Conservation (phyloP, 441 rosid genomes). For the Brassica hybrid region DNA sequence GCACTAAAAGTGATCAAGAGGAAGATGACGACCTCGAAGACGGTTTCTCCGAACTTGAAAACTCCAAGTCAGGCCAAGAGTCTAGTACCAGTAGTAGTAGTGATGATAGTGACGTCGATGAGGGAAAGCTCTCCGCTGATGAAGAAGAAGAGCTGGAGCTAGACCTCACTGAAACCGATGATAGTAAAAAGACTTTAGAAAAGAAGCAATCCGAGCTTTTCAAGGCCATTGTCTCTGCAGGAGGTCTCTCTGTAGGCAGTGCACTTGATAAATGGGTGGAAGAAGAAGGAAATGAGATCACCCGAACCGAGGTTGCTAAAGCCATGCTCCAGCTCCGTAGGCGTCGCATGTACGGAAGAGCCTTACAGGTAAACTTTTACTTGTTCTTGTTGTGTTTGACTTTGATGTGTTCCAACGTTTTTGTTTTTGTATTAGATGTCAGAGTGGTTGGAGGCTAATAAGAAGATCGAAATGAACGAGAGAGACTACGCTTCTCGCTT, state of each 20-base stretch:
- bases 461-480: constrained; percentile 60
- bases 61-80: constrained; percentile 37
- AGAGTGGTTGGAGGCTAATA: constrained; percentile 81
- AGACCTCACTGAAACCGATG: constrained; percentile 46
- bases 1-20: constrained; percentile 59
- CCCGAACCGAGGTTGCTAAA: constrained; percentile 43
- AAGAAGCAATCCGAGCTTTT: constrained; percentile 53
- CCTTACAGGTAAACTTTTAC: background rate
- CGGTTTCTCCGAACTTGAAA: constrained; percentile 84
- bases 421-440: constrained; percentile 54
- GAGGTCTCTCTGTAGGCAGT: constrained; percentile 47
- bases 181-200: constrained; percentile 26
- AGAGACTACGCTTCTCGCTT: constrained; percentile 81
- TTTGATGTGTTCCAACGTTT: background rate
- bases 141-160: constrained; percentile 41
- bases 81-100: background rate
- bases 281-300: constrained; percentile 66
- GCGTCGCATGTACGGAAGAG: constrained; percentile 66
- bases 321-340: constrained; percentile 65
- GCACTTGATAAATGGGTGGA: constrained; percentile 74
- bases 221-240: constrained; percentile 53
- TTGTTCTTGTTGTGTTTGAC: background rate
- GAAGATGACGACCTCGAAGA: constrained; percentile 58
- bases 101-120: constrained; percentile 48
- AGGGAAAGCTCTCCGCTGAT: constrained; percentile 47